Conservation (phyloP, 1,139 yeast genomes). For the Sugiyamaella castrensis region DNA sequence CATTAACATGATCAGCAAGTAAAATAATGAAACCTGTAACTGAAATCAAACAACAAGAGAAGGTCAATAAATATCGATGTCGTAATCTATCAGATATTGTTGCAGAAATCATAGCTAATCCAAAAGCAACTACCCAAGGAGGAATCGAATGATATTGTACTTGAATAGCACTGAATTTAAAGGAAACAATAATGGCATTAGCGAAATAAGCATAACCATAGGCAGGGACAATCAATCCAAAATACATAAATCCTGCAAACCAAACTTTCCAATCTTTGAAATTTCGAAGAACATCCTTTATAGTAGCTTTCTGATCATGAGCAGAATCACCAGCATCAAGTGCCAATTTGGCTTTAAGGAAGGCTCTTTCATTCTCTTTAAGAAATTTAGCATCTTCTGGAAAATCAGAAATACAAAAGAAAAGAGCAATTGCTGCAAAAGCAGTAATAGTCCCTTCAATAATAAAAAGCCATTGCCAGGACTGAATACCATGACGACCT, state of each 20-base stretch:
- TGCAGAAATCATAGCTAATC: slow-evolving; percentile 50
- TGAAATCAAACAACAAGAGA: slow-evolving; percentile 45
- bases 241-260: slow-evolving; percentile 58
- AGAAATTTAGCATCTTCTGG: slow-evolving; percentile 59
- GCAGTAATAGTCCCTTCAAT: slow-evolving; percentile 71
- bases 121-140: slow-evolving; percentile 69
- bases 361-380: slow-evolving; percentile 41
- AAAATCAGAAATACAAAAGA: slow-evolving; percentile 67
- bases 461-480: slow-evolving; percentile 78
- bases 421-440: slow-evolving; percentile 59
- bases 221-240: slow-evolving; percentile 62
- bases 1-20: slow-evolving; percentile 34
- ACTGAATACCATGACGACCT: slow-evolving; percentile 46
- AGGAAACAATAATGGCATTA: slow-evolving; percentile 56
- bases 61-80: slow-evolving; percentile 49
- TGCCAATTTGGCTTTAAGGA: slow-evolving; percentile 45
- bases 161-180: slow-evolving; percentile 57
- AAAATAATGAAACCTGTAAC: slow-evolving; percentile 57
- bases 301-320: slow-evolving; percentile 34
- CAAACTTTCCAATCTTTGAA: slow-evolving; percentile 47
- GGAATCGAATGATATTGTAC: slow-evolving; percentile 68
- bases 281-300: slow-evolving; percentile 34
- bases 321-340: slow-evolving; percentile 44
- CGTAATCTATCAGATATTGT: slow-evolving; percentile 42
- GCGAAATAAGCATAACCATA: slow-evolving; percentile 73